Base-by-base conservation (phyloP, 1,139 yeast species). In the Blastobotrys apis region DNA sequence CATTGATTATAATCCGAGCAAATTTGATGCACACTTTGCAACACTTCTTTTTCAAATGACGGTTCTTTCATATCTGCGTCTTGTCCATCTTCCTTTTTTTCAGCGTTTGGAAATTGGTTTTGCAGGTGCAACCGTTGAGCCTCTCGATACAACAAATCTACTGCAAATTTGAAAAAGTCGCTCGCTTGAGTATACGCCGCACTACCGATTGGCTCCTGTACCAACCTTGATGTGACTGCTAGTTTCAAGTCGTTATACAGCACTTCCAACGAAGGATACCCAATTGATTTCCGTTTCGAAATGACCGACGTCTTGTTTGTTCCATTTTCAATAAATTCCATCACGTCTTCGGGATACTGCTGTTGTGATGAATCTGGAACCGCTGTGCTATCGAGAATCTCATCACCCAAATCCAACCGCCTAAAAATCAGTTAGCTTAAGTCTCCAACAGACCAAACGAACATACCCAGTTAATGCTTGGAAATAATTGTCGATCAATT, bases 191-290 rank as follows among this genome's bases (percentile, higher is more conserved):
- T 67, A 59, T 88, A 88, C 12, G 65, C 65, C 19, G 67, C 59
- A n/a, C 81, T 68, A 1, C 87, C 88, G 26, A 80, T 72, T 20
- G 74, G 72, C 45, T 71, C 67, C 41, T 69, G 65, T 30, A 69
- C 68, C 19, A 84, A 71, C 29, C 73, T 66, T 21, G 74, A 59
- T 8, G 79, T 74, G 34, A 82, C 70, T 0, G 84, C 81, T 15
- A 82, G 66, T 55, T 79, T 84, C 48, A 90, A 63, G 62, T 90
- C 97, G 58, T 84, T 92, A 57, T 75, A 86, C 12, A 87, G 49
- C 12, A 50, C 43, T 31, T 48, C 47, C 12, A 55, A 36, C 32
- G 16, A 40, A 39, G 38, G 52, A 52, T 29, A 44, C n/a, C n/a
- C n/a, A n/a, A n/a, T n/a, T 13, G 26, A 22, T 16, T 39, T 44